Evolutionary conservation across 2,329 filamentous ascomycete genomes (phyloP), one percentile per base, ranked within the genome.

Genomic region (Neopestalotiopsis sp.): DNA sequence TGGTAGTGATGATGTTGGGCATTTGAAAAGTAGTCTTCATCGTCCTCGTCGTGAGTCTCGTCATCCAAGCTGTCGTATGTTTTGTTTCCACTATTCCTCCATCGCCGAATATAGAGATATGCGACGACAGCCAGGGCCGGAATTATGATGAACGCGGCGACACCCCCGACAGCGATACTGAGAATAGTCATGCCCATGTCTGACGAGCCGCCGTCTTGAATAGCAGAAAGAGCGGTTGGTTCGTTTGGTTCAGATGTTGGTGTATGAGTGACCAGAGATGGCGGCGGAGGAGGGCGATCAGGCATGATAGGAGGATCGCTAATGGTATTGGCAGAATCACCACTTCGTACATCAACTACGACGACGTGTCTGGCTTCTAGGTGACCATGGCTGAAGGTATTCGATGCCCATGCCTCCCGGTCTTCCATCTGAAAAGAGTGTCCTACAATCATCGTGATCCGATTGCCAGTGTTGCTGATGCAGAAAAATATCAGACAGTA

Each of bases 81-180:
- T 12, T 7, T 38, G 5, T 61, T 40, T 34, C 32, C 32, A 30
- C 59, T 17, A 7, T 40, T 20, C n/a, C 38, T 64, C 38, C 61
- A 64, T 28, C 61, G 38, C 12, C 61, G 61, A 49, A 64, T 53
- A 20, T 64, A 64, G 14, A 64, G 38, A 24, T 20, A 64, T 28
- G 42, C 42, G 4, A 64, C 20, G n/a, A 64, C 61, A 6, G 61
- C 61, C 24, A 64, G 38, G 20, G 61, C 61, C 14, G 61, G 61
- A 14, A 64, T 38, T n/a, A 64, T 28, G 40, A 64, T 64, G 38
- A 64, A 49, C 9, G 40, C 61, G 3, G 61, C 61, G 12, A 64
- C 38, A 24, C 38, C 12, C 6, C 61, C 38, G 20, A 64, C 28
- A 14, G 42, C 42, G 17, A 64, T 64, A n/a, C 38, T 20, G 40